phyloP scores from a whole-genome alignment of 805 yeast genomes.

The Lipomyces sp. region DNA sequence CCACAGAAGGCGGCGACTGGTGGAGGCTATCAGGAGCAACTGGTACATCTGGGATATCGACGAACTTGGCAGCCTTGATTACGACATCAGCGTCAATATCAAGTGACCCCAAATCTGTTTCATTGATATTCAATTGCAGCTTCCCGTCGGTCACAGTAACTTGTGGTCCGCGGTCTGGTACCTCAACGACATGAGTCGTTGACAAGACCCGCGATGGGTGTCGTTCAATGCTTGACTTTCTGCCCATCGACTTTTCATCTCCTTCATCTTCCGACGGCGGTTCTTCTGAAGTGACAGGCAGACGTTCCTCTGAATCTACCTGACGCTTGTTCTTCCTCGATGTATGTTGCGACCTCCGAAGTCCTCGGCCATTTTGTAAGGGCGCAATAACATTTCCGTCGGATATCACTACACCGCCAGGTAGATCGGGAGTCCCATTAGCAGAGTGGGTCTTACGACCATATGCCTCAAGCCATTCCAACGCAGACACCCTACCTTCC shows the following conservation, averaged over 20 bases:
- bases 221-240: neutral
- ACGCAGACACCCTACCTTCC: conserved; percentile 24
- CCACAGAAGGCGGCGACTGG: neutral
- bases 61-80: neutral
- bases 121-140: conserved; percentile 21
- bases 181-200: neutral
- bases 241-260: neutral
- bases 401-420: conserved; percentile 5
- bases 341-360: conserved; percentile 21
- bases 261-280: conserved; percentile 1
- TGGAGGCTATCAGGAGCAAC: neutral
- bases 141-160: conserved; percentile 24
- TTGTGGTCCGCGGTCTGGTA: conserved; percentile 9
- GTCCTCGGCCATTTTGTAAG: conserved; percentile 13
- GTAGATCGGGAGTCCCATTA: neutral
- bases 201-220: neutral
- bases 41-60: neutral
- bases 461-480: conserved; percentile 18
- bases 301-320: conserved; percentile 1
- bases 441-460: conserved; percentile 12
- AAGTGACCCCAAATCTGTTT: conserved; percentile 9
- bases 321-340: conserved; percentile 3
- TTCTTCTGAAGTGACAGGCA: conserved; percentile 1
- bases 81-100: conserved; percentile 10
- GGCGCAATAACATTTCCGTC: conserved; percentile 8